Percentiles rank a stretch among this genome's conserved stretches.
phyloP scores from a whole-genome alignment of 2,329 filamentous ascomycete genomes.

The Aspergillus versicolor region DNA sequence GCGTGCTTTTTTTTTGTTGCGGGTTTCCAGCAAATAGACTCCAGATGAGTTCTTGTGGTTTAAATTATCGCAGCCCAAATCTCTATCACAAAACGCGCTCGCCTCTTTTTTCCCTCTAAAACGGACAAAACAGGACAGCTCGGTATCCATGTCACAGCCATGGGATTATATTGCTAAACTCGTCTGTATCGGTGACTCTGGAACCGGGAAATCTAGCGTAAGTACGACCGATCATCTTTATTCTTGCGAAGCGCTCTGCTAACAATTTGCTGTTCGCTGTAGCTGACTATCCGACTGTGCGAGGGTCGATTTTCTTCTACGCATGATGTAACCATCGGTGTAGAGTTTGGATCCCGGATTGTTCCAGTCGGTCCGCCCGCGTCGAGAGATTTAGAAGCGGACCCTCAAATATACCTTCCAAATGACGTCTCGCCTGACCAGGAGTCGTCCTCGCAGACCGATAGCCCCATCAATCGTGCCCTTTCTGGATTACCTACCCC shows the following conservation, averaged over 20 bases:
- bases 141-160: conserved; percentile 53
- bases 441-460: conserved; percentile 10
- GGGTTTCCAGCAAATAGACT: conserved; percentile 1
- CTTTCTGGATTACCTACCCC: conserved; percentile 35
- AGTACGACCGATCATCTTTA: conserved; percentile 20
- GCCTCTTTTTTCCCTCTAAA: background rate
- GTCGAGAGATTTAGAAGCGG: conserved; percentile 57
- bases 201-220: conserved; percentile 86
- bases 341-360: conserved; percentile 92
- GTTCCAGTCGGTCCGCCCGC: conserved; percentile 86
- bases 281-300: conserved; percentile 90
- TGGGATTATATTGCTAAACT: conserved; percentile 99
- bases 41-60: conserved; percentile 17
- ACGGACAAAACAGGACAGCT: conserved; percentile 4
- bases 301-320: conserved; percentile 92
- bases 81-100: background rate
- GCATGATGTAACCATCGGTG: conserved; percentile 96
- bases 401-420: conserved; percentile 34
- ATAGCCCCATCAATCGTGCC: conserved; percentile 17
- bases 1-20: conserved; percentile 3
- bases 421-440: conserved; percentile 10
- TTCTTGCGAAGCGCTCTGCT: conserved; percentile 2
- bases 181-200: conserved; percentile 94
- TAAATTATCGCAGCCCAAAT: conserved; percentile 12
- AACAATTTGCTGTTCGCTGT: conserved; percentile 28